phyloP scores from a whole-genome alignment of 2,329 filamentous ascomycete genomes.

The Fonsecaea monophora region DNA sequence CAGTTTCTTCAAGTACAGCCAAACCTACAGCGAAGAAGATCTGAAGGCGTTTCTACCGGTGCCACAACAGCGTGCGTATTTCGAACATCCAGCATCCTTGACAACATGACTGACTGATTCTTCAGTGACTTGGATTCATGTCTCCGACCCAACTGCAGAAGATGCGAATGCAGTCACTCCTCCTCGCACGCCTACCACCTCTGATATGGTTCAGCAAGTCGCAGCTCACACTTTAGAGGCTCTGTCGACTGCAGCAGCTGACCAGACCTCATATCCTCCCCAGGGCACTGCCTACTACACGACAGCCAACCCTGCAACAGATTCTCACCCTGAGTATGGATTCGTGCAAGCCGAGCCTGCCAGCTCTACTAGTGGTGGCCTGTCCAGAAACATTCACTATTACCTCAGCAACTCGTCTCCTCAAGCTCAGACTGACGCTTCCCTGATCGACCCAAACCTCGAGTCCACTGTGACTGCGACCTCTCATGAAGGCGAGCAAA shows the following conservation, averaged over 20 bases:
- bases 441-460: constrained; percentile 37
- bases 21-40: constrained; percentile 30
- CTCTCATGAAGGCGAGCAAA: constrained; percentile 12
- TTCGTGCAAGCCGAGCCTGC: constrained; percentile 26
- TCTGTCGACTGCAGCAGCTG: constrained; percentile 32
- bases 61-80: constrained; percentile 28
- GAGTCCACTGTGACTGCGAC: constrained; percentile 28
- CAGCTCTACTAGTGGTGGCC: constrained; percentile 14
- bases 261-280: constrained; percentile 29
- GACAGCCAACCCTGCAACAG: constrained; percentile 23
- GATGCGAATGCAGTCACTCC: constrained; percentile 22
- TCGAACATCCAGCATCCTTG: not conserved
- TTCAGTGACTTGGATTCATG: constrained; percentile 35
- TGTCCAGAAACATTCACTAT: constrained; percentile 21
- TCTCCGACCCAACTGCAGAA: constrained; percentile 33
- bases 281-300: constrained; percentile 35
- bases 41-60: constrained; percentile 32
- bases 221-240: constrained; percentile 34
- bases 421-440: constrained; percentile 26
- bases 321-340: constrained; percentile 32
- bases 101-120: constrained; percentile 2
- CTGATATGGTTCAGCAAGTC: constrained; percentile 33
- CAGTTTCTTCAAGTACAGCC: constrained; percentile 34
- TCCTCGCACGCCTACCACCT: constrained; percentile 19
- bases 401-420: constrained; percentile 21